Base-by-base conservation (phyloP, 352 stramenopile genomes). In the Globisporangium solare region DNA sequence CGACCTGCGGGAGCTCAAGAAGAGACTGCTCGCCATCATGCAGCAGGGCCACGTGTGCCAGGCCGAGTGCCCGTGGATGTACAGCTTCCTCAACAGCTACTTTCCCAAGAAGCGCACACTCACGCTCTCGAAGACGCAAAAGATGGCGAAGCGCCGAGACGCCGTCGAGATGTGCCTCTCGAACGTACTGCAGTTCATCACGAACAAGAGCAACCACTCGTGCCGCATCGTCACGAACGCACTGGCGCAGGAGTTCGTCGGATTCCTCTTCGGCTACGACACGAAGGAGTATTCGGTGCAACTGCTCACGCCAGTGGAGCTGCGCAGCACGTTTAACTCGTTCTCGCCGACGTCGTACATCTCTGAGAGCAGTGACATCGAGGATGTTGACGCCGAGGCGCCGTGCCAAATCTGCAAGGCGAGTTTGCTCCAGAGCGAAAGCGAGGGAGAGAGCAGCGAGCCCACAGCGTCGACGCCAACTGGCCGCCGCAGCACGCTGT, bases 231-330 rank as follows among this genome's bases (percentile, higher is more conserved):
- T 51, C 20, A 35, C 46, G n/a, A 22, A 51, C 13, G 17, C 14
- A 15, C 13, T 51, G 15, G 14, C 46, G 4, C 20, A 51, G 3
- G 46, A 35, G 20, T 51, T 51, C 47, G 56, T 56, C 20, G 52
- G 51, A 12, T 69, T 75, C 37, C 20, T 75, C 15, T 35, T 51
- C 20, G 46, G 46, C 2, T 35, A 24, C 46, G 39, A 43, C 12
- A 43, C 39, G 8, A 51, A 18, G 18, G 46, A 51, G 21, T 43
- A 43, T 43, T 63, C 6, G 56, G 52, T 5, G 63, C 18, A 31
- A 18, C 60, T 7, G 45, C 12, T 32, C 13, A 58, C 39, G 41
- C 24, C 51, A 32, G 47, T 41, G 37, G 42, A 37, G 18, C 12
- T n/a, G 2, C 27, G 51, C 51, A 32, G 43, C 1, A 21, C 32